A percentile compares a stretch with the other conserved stretches of the same genome.
phyloP scores from a whole-genome alignment of 768 basidiomycete species.

The Boletus huronensis region DNA sequence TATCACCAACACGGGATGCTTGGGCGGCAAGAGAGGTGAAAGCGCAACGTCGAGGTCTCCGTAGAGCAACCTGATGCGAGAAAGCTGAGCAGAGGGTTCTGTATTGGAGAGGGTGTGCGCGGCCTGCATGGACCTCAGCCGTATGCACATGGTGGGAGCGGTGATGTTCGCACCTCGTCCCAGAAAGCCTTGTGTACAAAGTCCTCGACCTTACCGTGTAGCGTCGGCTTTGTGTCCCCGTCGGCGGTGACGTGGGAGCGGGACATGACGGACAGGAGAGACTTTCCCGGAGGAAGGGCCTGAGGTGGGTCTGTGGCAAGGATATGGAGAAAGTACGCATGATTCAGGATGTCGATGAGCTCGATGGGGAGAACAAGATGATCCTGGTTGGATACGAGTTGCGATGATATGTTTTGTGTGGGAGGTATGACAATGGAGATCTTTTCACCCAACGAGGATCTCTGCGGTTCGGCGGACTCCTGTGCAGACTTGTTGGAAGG shows the following conservation, averaged over 20 bases:
- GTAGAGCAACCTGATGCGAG: slow-evolving; percentile 56
- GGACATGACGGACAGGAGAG: slow-evolving; percentile 61
- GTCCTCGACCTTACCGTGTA: slow-evolving; percentile 47
- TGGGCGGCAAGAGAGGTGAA: slow-evolving; percentile 53
- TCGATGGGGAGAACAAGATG: slow-evolving; percentile 46
- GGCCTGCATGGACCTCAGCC: slow-evolving; percentile 43
- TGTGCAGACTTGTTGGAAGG: background rate
- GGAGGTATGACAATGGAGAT: slow-evolving; percentile 19
- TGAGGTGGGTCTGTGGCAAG: slow-evolving; percentile 58
- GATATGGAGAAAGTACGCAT: slow-evolving; percentile 64
- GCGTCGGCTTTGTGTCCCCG: slow-evolving; percentile 26
- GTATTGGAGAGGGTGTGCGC: slow-evolving; percentile 52
- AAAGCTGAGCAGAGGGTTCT: slow-evolving; percentile 55
- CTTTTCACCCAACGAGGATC: background rate
- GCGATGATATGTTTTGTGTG: slow-evolving; percentile 6
- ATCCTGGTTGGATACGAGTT: slow-evolving; percentile 22
- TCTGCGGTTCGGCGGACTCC: background rate
- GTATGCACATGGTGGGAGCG: slow-evolving; percentile 2
- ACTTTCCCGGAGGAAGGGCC: slow-evolving; percentile 70
- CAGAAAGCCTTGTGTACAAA: slow-evolving; percentile 66
- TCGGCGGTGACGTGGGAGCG: slow-evolving; percentile 16
- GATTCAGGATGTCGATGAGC: slow-evolving; percentile 52
- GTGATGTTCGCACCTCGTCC: slow-evolving; percentile 53
- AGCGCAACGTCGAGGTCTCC: slow-evolving; percentile 50
- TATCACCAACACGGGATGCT: slow-evolving; percentile 46